Base-by-base conservation (phyloP, 176 grass and related monocot species). In the Rhynchospora tenuis region DNA sequence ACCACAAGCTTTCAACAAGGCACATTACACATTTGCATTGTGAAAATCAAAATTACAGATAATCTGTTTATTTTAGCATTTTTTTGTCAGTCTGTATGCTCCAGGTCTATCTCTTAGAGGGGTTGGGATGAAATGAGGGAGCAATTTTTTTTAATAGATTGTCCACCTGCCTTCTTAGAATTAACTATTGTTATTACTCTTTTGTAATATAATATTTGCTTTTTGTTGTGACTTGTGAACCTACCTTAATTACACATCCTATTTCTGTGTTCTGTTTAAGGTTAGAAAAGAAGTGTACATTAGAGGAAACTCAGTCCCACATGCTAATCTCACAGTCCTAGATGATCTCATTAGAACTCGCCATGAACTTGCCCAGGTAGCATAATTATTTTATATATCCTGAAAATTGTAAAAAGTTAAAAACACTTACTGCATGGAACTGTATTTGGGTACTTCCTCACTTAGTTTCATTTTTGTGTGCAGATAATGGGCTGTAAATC, bases 401-500 rank as follows among this genome's bases (percentile, higher is more conserved):
- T 33, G 54, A 20, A 48, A 67, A 38, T 55, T 82, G 55, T 64
- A 16, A 85, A n/a, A n/a, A n/a, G n/a, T n/a, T n/a, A n/a, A n/a
- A 28, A 22, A 54, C 82, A 20, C 4, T 46, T 9, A 23, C 42
- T 84, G 45, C 78, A 26, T 59, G 65, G 22, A 45, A 54, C 20
- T 75, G 47, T 54, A 52, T 26, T 74, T 26, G 6, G 47, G 14
- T 28, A 54, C 26, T 75, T 75, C 26, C 54, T 75, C 28, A 28
- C 51, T 64, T 85, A 11, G 44, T 42, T 47, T 73, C 33, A 38
- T 0, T 57, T 64, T 72, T 77, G 1, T 15, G 23, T 75, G 24
- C 84, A 98, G 95, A 90, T 88, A 87, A 98, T 98, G 92, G 90
- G 89, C 42, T 94, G 82, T 85, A 93, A 91, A 69, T 98, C 95